phyloP scores from a whole-genome alignment of 768 basidiomycete species.

The Lactarius hengduanensis region DNA sequence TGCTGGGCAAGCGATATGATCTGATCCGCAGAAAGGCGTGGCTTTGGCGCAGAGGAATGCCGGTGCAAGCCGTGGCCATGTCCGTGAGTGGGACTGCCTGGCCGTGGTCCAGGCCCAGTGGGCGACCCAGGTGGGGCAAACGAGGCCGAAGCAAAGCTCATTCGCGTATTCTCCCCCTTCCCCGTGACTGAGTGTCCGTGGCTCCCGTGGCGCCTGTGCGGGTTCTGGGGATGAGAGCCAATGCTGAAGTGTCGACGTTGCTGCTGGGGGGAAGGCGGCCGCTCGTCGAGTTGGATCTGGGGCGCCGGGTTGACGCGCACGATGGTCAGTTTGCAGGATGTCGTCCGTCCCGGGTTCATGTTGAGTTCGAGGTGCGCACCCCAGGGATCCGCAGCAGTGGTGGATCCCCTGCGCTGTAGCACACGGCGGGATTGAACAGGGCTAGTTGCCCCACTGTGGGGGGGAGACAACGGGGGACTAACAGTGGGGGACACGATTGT shows the following conservation, averaged over 20 bases:
- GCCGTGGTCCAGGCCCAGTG: constrained; percentile 30
- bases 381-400: constrained; percentile 66
- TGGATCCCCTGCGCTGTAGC: constrained; percentile 62
- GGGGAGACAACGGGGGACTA: constrained; percentile 21
- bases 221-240: constrained; percentile 31
- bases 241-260: constrained; percentile 31
- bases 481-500: background rate
- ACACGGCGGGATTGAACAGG: constrained; percentile 38
- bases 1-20: constrained; percentile 70
- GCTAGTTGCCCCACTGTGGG: constrained; percentile 18
- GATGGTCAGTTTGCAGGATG: constrained; percentile 69
- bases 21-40: constrained; percentile 62
- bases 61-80: constrained; percentile 40
- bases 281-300: constrained; percentile 36
- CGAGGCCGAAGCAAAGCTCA: constrained; percentile 67
- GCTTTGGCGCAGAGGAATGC: constrained; percentile 43
- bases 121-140: constrained; percentile 43
- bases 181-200: constrained; percentile 33
- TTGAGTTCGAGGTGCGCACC: constrained; percentile 54
- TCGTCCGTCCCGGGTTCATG: constrained; percentile 51
- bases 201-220: constrained; percentile 35
- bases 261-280: constrained; percentile 37
- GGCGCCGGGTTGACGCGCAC: constrained; percentile 52
- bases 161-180: constrained; percentile 37
- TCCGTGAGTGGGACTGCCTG: constrained; percentile 31